Base-by-base conservation (phyloP, 2,329 filamentous ascomycete species). In the Phaeosphaeriaceae sp. region DNA sequence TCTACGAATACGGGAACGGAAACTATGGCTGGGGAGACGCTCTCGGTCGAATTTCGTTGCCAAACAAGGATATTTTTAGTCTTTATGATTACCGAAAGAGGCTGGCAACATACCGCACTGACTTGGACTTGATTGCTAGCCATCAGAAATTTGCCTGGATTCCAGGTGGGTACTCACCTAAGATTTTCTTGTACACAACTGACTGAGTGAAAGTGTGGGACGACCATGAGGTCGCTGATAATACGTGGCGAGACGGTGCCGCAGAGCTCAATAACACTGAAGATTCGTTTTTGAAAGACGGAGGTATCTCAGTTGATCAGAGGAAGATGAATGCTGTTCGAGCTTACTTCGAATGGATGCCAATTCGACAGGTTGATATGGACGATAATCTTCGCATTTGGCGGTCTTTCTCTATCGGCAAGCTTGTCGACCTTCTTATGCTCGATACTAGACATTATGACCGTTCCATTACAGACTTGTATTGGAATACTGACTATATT, bases 401-500 rank as follows among this genome's bases (percentile, higher is more conserved):
- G 75, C 63, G 75, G 12, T 70, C 64, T 3, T 77, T 77, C 59
- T 69, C 63, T 12, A 70, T 77, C 16, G 75, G 75, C 42, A 75
- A 70, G 35, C 59, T 77, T 1, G 60, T 76, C 11, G 75, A 77
- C 42, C 58, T 77, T 6, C 67, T 77, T 47, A 76, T 77, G 70
- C 63, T 77, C 12, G 75, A 77, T 42, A 77, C 74, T 1, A 66
- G 74, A 4, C 61, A 76, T 23, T 77, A 77, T 49, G 75, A 77
- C 51, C 72, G 74, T 11, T 73, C 68, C 6, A 75, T 78, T 42
- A 77, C 75, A 1, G 71, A 75, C 46, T 61, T 77, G 1, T 74
- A 75, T 58, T 83, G 81, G 79, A 88, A 88, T 63, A 80, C 79
- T 1, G 76, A 83, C 35, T 88, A 88, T 63, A 75, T 87, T 35